A percentile compares a stretch with the other conserved stretches of the same genome.
Conservation (phyloP, 2,329 filamentous ascomycete species). For the Penicillium sp. region DNA sequence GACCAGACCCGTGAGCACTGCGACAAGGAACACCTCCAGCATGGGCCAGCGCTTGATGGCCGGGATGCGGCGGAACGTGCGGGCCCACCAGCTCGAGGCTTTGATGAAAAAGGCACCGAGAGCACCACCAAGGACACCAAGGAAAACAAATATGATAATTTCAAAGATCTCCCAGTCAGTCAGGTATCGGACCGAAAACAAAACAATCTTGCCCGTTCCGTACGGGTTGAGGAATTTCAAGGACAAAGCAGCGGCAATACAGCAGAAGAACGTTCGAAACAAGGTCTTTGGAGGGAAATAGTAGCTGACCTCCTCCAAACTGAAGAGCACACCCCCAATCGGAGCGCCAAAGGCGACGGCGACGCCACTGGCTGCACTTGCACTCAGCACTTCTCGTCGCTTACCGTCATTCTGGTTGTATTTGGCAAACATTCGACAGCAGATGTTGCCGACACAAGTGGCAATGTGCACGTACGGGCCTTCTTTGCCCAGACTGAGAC, state of each 20-base stretch:
- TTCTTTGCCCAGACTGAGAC: constrained; percentile 91
- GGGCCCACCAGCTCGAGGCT: constrained; percentile 85
- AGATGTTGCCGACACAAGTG: constrained; percentile 91
- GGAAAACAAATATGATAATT: constrained; percentile 77
- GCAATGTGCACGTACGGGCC: constrained; percentile 97
- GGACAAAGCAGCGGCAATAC: constrained; percentile 84
- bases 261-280: constrained; percentile 97
- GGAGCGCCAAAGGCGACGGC: constrained; percentile 94
- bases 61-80: constrained; percentile 78
- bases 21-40: constrained; percentile 85
- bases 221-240: constrained; percentile 96
- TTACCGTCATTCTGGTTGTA: constrained; percentile 95
- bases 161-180: constrained; percentile 95
- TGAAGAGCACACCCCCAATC: constrained; percentile 86
- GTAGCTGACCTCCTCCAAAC: constrained; percentile 90
- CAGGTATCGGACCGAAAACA: constrained; percentile 90
- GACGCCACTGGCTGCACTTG: constrained; percentile 86
- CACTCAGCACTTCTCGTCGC: constrained; percentile 88
- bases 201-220: constrained; percentile 91
- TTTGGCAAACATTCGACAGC: constrained; percentile 89
- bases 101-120: constrained; percentile 95
- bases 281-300: constrained; percentile 98
- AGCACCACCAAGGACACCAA: constrained; percentile 81
- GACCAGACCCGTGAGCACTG: constrained; percentile 76
- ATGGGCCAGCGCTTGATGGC: constrained; percentile 81